These are phyloP conservation scores for Mallotus repandus DNA, from an alignment of 441 rosid genomes.

Conservation along the genomic window DNA sequence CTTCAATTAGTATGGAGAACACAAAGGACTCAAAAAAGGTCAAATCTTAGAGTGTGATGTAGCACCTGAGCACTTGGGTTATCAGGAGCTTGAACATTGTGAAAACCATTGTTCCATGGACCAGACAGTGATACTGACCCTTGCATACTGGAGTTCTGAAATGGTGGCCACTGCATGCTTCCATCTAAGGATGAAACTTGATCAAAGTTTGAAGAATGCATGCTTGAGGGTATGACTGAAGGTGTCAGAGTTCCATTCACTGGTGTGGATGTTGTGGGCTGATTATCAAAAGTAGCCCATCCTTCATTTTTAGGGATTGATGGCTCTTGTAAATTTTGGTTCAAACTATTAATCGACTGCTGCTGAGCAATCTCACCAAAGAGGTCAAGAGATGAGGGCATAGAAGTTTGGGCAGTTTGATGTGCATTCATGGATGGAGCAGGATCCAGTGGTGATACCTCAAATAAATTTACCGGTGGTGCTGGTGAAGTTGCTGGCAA, in stretches of 20 bases:
- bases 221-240: constrained; percentile 31
- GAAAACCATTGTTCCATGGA: constrained; percentile 50
- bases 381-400: constrained; percentile 46
- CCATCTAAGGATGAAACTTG: constrained; percentile 38
- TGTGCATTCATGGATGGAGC: constrained; percentile 36
- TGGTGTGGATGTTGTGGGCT: constrained; percentile 35
- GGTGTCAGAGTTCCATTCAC: constrained; percentile 33
- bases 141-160: constrained; percentile 39
- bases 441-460: constrained; percentile 29
- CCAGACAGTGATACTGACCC: constrained; percentile 40
- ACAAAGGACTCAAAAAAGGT: neutral
- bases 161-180: constrained; percentile 53
- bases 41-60: constrained; percentile 7
- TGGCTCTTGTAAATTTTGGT: constrained; percentile 32
- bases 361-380: constrained; percentile 44
- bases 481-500: constrained; percentile 42
- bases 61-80: constrained; percentile 51
- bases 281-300: constrained; percentile 88
- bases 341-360: constrained; percentile 34
- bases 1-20: neutral
- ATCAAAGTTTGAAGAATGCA: constrained; percentile 41
- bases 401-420: constrained; percentile 46
- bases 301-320: constrained; percentile 58
- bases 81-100: constrained; percentile 32
- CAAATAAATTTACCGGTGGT: constrained; percentile 39